Percentiles rank a stretch among this genome's conserved stretches.
Conservation (phyloP, 768 basidiomycete genomes). For the Lentinus tigrinus region DNA sequence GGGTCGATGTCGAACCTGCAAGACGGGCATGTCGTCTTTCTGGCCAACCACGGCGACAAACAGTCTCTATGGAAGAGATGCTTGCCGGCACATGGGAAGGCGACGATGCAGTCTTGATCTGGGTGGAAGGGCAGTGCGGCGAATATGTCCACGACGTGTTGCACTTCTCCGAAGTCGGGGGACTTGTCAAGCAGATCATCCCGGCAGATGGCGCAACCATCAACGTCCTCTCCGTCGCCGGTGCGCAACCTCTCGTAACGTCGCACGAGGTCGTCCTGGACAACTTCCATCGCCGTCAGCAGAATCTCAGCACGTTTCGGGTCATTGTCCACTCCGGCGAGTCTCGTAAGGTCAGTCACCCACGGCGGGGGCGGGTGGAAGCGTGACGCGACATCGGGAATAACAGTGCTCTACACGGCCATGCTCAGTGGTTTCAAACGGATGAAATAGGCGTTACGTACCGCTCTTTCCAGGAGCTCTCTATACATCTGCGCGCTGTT, state of each 20-base stretch:
- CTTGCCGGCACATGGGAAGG: constrained; percentile 63
- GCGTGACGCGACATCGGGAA: background rate
- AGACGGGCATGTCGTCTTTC: constrained; percentile 81
- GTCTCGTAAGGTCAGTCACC: background rate
- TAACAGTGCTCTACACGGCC: background rate
- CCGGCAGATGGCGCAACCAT: constrained; percentile 76
- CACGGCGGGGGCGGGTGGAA: background rate
- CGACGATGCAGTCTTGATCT: constrained; percentile 45
- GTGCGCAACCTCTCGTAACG: constrained; percentile 27
- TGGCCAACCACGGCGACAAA: constrained; percentile 78
- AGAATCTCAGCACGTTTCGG: constrained; percentile 65
- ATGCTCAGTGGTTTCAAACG: background rate
- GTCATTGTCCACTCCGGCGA: constrained; percentile 36
- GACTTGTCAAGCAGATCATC: constrained; percentile 55
- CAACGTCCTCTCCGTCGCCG: constrained; percentile 32
- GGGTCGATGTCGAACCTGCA: constrained; percentile 85
- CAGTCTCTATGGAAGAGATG: constrained; percentile 80
- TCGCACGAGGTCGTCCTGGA: constrained; percentile 59
- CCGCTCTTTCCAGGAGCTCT: constrained; percentile 2
- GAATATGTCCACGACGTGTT: background rate
- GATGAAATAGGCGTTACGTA: background rate
- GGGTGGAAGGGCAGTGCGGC: constrained; percentile 21
- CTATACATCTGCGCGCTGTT: background rate
- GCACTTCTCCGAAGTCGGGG: constrained; percentile 25
- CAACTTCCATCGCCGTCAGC: constrained; percentile 59